These are phyloP conservation scores for Dillenia turbinata DNA, from an alignment of 164 flowering plant species.

Conservation along the genomic window DNA sequence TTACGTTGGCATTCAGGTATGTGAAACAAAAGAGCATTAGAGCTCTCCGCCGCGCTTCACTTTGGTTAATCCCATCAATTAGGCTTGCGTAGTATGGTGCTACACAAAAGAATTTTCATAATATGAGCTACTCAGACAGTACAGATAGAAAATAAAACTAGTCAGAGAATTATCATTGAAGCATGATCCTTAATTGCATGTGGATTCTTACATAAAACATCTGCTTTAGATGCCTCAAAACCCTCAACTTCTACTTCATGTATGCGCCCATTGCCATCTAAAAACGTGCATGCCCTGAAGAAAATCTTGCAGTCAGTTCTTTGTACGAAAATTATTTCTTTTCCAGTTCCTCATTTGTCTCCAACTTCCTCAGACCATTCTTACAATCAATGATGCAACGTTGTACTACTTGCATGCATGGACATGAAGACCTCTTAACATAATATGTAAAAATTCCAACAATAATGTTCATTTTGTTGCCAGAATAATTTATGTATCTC, in stretches of 20 bases:
- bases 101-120: constrained; percentile 10
- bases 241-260: constrained; percentile 60
- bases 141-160: too few relatives aligned
- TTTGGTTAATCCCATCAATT: constrained; percentile 87
- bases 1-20: constrained; percentile 52
- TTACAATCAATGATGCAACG: too few relatives aligned
- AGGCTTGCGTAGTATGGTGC: constrained; percentile 61
- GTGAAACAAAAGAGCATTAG: constrained; percentile 67
- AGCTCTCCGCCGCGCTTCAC: constrained; percentile 72
- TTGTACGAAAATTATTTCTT: too few relatives aligned
- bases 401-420: too few relatives aligned
- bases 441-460: too few relatives aligned
- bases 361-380: too few relatives aligned
- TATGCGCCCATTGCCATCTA: constrained; percentile 50
- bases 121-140: too few relatives aligned
- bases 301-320: not conserved
- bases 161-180: too few relatives aligned
- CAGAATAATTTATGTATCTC: too few relatives aligned
- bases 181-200: not conserved
- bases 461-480: too few relatives aligned
- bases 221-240: constrained; percentile 44
- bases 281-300: constrained; percentile 64
- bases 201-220: constrained; percentile 53
- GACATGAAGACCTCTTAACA: too few relatives aligned
- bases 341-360: too few relatives aligned